Evolutionary conservation across 1,284 basidiomycete genomes (phyloP), one percentile per base, ranked within the genome.

Genomic region (Tilletia setariae): DNA sequence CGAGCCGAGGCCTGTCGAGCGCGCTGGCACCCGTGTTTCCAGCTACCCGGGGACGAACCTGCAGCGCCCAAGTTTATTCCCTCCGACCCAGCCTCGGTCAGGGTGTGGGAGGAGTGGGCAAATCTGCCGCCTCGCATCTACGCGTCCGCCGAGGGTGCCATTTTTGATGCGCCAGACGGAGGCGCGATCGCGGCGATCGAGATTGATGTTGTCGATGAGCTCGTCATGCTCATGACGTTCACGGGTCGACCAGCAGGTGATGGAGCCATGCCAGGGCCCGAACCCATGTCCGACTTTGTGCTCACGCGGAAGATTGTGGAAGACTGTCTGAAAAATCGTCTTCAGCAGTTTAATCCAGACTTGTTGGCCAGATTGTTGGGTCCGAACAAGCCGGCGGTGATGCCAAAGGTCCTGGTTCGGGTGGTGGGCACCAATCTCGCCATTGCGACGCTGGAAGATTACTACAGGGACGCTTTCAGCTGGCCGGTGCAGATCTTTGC

Each of bases 21-120:
- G 2, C 63, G 76, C n/a, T 75, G 72, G 70, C 74, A 77, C 51
- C 76, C 74, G 1, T 68, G 65, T 63, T 76, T 71, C 51, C 49
- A 56, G 32, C 51, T 75, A 13, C 67, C 74, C 16, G 61, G 69
- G 9, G 76, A 77, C 42, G 71, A 71, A 23, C 69, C 67, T 1
- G 46, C 74, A 23, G 70, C 74, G 4, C 69, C 71, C 16, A 70
- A 68, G 9, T 56, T 67, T 1, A 28, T 66, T 13, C 72, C 71
- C 7, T 65, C 68, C 28, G 49, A 69, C 11, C 16, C 72, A n/a
- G 70, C 65, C 42, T 74, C 70, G 64, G 61, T 42, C 2, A 69
- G 2, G 74, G 76, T 1, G 67, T 77, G 19, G 72, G 68, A 2
- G 42, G 61, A 6, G 32, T 77, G 15, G 76, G 71, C 51, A 25